Evolutionary conservation across 805 yeast genomes (phyloP), one percentile per base, ranked within the genome.

Genomic region (Candida parachauliodes): DNA sequence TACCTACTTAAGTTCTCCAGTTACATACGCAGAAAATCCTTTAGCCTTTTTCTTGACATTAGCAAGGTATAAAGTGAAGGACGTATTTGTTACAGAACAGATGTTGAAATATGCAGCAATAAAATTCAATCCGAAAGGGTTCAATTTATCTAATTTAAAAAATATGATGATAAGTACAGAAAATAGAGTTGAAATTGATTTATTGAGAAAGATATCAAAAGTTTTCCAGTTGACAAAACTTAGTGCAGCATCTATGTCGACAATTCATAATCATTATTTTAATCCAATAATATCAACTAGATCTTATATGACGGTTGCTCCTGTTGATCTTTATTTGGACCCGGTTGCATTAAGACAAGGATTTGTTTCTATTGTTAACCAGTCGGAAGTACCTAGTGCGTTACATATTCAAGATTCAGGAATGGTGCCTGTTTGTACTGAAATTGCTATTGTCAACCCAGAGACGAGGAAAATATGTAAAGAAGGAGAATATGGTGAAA

Each of bases 401-500:
- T 63, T 93, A 36, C 82, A 81, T 40, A 62, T 93, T 7, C 96
- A 88, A 53, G 98, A 93, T 52, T 86, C 95, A 0, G 99, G 99
- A 9, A 84, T 91, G 72, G 97, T 89, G 0, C 94, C 97, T 1
- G 89, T 88, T 7, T 86, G 95, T 54, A 87, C 98, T 0, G 95
- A 89, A 52, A 77, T 93, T 23, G 93, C 95, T 1, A 84, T 93
- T 42, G 97, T 93, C 3, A 93, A 93, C 47, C 98, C 98, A 1
- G 97, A 93, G 54, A 91, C 97, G 0, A 60, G 74, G 31, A 65
- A 69, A 37, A 65, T 88, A 9, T 91, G 98, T 54, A 77, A 75
- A 41, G 81, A 81, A 36, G 97, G 98, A 6, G 98, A 93, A 58
- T 80, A 78, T 57, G 99, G 99, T 23, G 99, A 93, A 61, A 88